Evolutionary conservation across 2,329 filamentous ascomycete genomes (phyloP).

Genomic region (Trichoderma koningii): DNA sequence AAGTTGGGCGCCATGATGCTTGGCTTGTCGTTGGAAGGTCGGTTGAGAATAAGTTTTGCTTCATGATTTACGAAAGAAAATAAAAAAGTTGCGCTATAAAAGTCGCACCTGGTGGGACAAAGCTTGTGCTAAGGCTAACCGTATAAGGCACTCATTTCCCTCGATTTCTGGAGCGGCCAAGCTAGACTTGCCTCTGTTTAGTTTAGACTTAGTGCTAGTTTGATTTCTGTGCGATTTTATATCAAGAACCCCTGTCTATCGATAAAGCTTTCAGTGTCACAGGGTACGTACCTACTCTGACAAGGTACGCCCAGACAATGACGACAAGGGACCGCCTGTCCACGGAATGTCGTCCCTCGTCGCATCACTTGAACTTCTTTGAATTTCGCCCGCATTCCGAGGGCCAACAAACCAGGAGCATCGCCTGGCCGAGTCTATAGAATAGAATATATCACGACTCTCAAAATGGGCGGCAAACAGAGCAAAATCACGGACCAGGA

Average conservation of each 20-base stretch:
- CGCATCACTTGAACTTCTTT: not conserved
- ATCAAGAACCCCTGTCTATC: conserved; percentile 11
- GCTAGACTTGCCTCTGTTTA: too few species aligned
- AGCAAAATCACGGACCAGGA: conserved; percentile 73
- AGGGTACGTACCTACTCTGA: conserved; percentile 12
- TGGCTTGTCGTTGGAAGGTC: not conserved
- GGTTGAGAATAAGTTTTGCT: not conserved
- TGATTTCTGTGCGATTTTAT: not conserved
- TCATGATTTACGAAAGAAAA: not conserved
- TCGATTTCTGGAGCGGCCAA: too few species aligned
- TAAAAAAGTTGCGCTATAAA: not conserved
- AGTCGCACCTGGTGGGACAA: not conserved
- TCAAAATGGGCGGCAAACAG: conserved; percentile 55
- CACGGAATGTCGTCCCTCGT: conserved; percentile 1
- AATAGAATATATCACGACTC: not conserved
- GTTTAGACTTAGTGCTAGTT: not conserved
- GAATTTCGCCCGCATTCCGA: not conserved
- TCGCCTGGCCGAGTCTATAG: conserved; percentile 17
- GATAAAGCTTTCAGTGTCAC: conserved; percentile 26
- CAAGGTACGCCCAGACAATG: conserved; percentile 1
- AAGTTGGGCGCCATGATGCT: conserved; percentile 27
- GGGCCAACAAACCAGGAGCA: not conserved
- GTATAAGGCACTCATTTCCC: not conserved
- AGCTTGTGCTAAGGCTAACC: not conserved
- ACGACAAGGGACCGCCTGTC: conserved; percentile 23